Evolutionary conservation across 495 filamentous ascomycete genomes (phyloP), one percentile per base, ranked within the genome.

Genomic region (Opeltia flavorubescens): DNA sequence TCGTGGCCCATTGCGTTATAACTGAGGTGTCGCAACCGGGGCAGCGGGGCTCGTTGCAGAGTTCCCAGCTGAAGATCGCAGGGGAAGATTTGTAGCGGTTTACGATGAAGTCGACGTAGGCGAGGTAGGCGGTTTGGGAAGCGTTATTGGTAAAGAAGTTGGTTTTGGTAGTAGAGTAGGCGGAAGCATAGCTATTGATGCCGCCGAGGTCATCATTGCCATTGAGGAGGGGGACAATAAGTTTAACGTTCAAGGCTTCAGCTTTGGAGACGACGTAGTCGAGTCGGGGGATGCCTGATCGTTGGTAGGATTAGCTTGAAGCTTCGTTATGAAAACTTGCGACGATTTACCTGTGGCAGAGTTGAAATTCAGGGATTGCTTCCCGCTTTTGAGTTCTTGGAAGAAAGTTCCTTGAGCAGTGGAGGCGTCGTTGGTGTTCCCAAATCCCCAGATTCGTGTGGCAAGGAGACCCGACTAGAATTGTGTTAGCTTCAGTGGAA

Each of bases 31-130:
- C 61, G 55, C 81, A 84, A 15, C 69, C 76, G 17, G 70, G 69
- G 66, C 81, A 84, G 47, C 79, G 70, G 9, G 79, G 75, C 64
- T 85, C 82, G 57, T 86, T 86, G 17, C 67, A 72, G 5, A 85
- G 63, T 54, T 85, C 80, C 82, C 82, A 86, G 0, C 77, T 72
- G 55, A 86, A 79, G 48, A 85, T 68, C 1, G 81, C 75, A 0
- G 67, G 46, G 2, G 71, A 76, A 29, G 56, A 63, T 18, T 55
- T 62, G 59, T 84, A 84, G 8, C 80, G 73, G 29, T 59, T 62
- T 0, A 87, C 67, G 9, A 86, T 70, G 9, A 77, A 66, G 29
- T 71, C 59, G 59, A 85, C 70, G 63, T 84, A 86, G 9, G 58
- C 65, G 24, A 71, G 67, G 62, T 83, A 87, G 24, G 72, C 68